Percentiles rank a stretch among this genome's conserved stretches.
These are phyloP conservation scores for Nymphaea thermarum DNA, from an alignment of 164 flowering plant genomes.

Conservation along the genomic window DNA sequence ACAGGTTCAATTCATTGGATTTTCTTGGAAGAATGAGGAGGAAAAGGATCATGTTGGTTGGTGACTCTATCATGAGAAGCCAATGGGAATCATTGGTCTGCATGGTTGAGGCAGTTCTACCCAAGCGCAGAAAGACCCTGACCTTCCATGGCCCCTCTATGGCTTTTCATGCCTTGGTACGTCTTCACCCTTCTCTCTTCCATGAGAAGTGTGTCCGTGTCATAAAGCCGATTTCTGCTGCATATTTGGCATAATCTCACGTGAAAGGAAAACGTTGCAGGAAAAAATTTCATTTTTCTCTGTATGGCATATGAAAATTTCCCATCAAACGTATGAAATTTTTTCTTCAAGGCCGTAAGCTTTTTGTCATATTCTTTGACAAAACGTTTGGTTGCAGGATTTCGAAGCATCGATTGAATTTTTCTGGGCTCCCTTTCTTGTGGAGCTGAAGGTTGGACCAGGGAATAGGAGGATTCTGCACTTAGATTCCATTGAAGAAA, in stretches of 20 bases:
- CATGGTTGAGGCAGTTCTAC: conserved; percentile 53
- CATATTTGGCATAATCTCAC: too few relatives aligned
- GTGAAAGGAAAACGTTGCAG: too few relatives aligned
- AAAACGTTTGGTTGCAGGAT: conserved; percentile 32
- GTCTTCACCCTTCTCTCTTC: neutral
- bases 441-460: conserved; percentile 45
- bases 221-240: neutral
- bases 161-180: conserved; percentile 58
- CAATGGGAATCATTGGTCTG: conserved; percentile 94
- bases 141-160: conserved; percentile 38
- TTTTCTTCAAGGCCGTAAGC: neutral
- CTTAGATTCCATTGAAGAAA: conserved; percentile 22
- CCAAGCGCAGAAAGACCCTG: conserved; percentile 34
- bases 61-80: conserved; percentile 87
- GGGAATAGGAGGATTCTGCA: conserved; percentile 32
- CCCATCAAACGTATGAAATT: neutral
- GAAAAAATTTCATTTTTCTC: too few relatives aligned
- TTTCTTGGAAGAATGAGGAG: conserved; percentile 76
- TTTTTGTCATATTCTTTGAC: neutral
- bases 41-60: conserved; percentile 83
- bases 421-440: conserved; percentile 77
- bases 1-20: conserved; percentile 67
- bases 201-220: neutral
- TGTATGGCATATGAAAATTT: too few relatives aligned
- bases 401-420: conserved; percentile 73